Percentiles rank a stretch among this genome's conserved stretches.
Evolutionary conservation across 2,329 filamentous ascomycete species (phyloP).

Genomic region (Ophiocordyceps australis): DNA sequence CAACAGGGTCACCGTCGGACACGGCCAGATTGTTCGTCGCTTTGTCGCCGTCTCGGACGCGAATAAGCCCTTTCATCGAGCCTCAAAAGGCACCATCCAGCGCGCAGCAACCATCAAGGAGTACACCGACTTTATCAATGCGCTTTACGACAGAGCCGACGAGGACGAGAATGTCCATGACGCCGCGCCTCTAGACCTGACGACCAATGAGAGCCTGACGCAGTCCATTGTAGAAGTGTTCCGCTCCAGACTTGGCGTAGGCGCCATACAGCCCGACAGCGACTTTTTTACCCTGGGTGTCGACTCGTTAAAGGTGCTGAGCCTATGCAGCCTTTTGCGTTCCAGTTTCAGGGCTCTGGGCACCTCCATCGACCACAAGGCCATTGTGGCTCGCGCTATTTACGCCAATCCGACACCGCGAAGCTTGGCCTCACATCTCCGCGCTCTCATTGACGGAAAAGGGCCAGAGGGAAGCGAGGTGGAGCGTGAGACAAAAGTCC

Average conservation of each 20-base stretch:
- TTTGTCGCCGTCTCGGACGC: slow-evolving; percentile 19
- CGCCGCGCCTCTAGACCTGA: slow-evolving; percentile 4
- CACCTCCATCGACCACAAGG: slow-evolving; percentile 1
- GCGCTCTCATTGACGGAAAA: slow-evolving; percentile 1
- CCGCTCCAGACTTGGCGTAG: slow-evolving; percentile 3
- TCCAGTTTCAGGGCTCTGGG: slow-evolving; percentile 6
- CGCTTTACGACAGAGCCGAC: slow-evolving; percentile 15
- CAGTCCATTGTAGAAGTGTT: slow-evolving; percentile 7
- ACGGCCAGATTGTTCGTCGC: slow-evolving; percentile 23
- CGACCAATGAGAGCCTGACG: slow-evolving; percentile 6
- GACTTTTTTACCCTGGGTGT: slow-evolving; percentile 20
- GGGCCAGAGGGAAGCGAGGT: not conserved
- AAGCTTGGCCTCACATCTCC: slow-evolving; percentile 7
- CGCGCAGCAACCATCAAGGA: slow-evolving; percentile 17
- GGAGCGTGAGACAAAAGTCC: not conserved
- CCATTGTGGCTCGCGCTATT: slow-evolving; percentile 7
- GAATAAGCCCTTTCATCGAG: slow-evolving; percentile 21
- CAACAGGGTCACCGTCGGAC: slow-evolving; percentile 23
- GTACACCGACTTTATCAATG: slow-evolving; percentile 23
- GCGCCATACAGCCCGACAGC: slow-evolving; percentile 6
- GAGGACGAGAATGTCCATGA: not conserved
- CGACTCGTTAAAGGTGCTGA: slow-evolving; percentile 20
- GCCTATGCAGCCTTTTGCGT: slow-evolving; percentile 5
- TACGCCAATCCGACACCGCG: slow-evolving; percentile 12
- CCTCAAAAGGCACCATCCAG: slow-evolving; percentile 27